phyloP scores from a whole-genome alignment of 2,329 filamentous ascomycete genomes.

The Colletotrichum kahawae region DNA sequence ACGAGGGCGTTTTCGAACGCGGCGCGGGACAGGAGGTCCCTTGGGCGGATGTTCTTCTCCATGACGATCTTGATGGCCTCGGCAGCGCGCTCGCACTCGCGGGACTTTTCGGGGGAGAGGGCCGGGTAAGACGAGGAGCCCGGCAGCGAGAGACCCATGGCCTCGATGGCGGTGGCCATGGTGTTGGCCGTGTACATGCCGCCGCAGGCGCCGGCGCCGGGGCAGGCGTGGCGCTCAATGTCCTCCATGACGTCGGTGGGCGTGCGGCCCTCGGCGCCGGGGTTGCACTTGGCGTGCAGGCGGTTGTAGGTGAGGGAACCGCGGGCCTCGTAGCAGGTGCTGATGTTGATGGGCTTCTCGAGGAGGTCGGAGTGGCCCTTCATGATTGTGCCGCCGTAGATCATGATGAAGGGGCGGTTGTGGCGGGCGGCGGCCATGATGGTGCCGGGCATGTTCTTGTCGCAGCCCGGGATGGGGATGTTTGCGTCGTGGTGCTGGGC shows the following conservation, averaged over 20 bases:
- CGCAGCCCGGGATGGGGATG: conserved; percentile 90
- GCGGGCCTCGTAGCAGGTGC: conserved; percentile 85
- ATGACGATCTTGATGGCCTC: conserved; percentile 80
- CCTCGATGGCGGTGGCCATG: conserved; percentile 90
- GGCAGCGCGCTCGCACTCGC: conserved; percentile 83
- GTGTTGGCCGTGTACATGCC: conserved; percentile 96
- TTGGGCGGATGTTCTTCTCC: conserved; percentile 81
- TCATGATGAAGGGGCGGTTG: conserved; percentile 92
- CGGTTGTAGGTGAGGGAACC: conserved; percentile 82
- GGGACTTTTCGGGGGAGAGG: conserved; percentile 79
- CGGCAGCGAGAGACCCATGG: conserved; percentile 82
- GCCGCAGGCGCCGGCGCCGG: conserved; percentile 70
- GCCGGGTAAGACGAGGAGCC: conserved; percentile 87
- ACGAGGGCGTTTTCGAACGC: conserved; percentile 90
- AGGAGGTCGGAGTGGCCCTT: conserved; percentile 83
- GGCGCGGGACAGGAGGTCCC: conserved; percentile 78
- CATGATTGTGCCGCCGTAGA: conserved; percentile 91
- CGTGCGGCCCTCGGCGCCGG: conserved; percentile 67
- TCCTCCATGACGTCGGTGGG: conserved; percentile 84
- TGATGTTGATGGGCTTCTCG: conserved; percentile 83
- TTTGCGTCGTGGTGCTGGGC: conserved; percentile 93
- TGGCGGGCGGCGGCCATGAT: conserved; percentile 90
- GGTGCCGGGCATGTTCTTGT: conserved; percentile 97
- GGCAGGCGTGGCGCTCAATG: conserved; percentile 78
- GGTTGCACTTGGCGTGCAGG: conserved; percentile 71